Conservation (phyloP, 2,329 filamentous ascomycete species). For the Chrysosporium keratinophilum region DNA sequence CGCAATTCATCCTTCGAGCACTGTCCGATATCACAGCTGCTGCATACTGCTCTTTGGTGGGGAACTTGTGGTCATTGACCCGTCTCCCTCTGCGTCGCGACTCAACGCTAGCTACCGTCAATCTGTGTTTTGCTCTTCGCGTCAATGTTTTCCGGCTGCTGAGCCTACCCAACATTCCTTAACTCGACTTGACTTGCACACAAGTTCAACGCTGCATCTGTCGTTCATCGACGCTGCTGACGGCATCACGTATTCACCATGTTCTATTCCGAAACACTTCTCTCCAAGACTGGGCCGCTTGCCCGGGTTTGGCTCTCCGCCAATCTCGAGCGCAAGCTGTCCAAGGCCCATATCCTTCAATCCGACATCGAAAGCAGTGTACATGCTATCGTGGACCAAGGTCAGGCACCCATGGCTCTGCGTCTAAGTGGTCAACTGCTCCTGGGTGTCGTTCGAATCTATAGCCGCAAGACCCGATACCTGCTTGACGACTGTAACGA, state of each 20-base stretch:
- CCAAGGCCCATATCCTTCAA: conserved; percentile 89
- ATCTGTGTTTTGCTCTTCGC: conserved; percentile 3
- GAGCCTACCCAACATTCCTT: not conserved
- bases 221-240: not conserved
- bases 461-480: conserved; percentile 93
- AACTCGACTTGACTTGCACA: not conserved
- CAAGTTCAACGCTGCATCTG: not conserved
- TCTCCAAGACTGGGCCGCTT: conserved; percentile 93
- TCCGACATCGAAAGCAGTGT: conserved; percentile 93
- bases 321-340: conserved; percentile 96
- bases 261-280: conserved; percentile 95
- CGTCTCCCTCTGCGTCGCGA: not conserved
- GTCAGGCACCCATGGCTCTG: conserved; percentile 87
- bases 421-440: conserved; percentile 88
- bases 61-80: not conserved
- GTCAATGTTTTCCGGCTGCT: conserved; percentile 4
- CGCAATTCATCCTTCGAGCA: not conserved
- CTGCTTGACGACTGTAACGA: conserved; percentile 95
- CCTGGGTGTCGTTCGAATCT: conserved; percentile 92
- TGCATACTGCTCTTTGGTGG: not conserved
- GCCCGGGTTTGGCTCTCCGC: conserved; percentile 96
- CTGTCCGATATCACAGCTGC: not conserved
- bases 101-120: not conserved
- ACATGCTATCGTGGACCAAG: conserved; percentile 84
- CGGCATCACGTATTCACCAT: conserved; percentile 41